Percentiles rank a stretch among this genome's conserved stretches.
Evolutionary conservation across 805 yeast species (phyloP).

Genomic region (Yarrowia osloensis): DNA sequence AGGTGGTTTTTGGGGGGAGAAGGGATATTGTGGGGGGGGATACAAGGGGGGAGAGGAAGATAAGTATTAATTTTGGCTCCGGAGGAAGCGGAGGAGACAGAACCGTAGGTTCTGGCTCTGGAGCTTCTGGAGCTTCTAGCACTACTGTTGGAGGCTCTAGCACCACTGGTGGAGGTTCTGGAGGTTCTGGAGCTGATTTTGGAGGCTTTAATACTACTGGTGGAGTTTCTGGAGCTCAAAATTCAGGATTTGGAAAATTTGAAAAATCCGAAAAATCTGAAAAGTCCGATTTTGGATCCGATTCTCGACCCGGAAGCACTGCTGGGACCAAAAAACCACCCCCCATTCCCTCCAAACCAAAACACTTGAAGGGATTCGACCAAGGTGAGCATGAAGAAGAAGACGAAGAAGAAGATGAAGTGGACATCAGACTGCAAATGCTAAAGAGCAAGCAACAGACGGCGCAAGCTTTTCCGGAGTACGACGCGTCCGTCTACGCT

Average conservation of each 20-base stretch:
- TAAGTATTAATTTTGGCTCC: slow-evolving; percentile 3
- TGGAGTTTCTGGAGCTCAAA: too few species aligned
- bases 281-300: too few species aligned
- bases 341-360: slow-evolving; percentile 34
- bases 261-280: too few species aligned
- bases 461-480: not conserved
- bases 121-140: too few species aligned
- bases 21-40: slow-evolving; percentile 46
- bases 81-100: not conserved
- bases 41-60: slow-evolving; percentile 1
- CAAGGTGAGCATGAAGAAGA: slow-evolving; percentile 28
- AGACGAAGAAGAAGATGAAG: not conserved
- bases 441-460: slow-evolving; percentile 1
- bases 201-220: too few species aligned
- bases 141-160: too few species aligned
- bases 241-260: too few species aligned
- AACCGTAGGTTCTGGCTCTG: too few species aligned
- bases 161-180: too few species aligned
- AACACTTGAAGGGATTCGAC: slow-evolving; percentile 28
- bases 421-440: not conserved
- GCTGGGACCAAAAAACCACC: slow-evolving; percentile 32
- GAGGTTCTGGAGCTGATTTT: too few species aligned
- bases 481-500: slow-evolving; percentile 39
- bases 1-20: slow-evolving; percentile 55
- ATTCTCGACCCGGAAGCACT: not conserved